Base-by-base conservation (phyloP, 768 basidiomycete species). In the Lactarius pseudohatsudake region DNA sequence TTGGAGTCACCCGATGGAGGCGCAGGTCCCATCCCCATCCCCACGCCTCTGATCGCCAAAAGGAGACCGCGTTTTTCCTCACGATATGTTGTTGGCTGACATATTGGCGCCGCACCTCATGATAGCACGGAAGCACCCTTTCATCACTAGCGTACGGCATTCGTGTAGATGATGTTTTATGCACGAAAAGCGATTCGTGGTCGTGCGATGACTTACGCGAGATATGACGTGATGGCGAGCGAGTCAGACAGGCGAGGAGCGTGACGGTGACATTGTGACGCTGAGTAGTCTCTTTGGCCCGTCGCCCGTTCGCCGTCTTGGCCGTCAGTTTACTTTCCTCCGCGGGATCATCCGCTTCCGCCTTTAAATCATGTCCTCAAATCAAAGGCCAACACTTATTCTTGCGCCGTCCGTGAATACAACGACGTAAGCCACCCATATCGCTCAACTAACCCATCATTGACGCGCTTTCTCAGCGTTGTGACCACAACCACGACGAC, bases 401-500 rank as follows among this genome's bases (percentile, higher is more conserved):
- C 84, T 94, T 45, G 87, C 88, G 72, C 92, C 92, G 45, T 91
- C 92, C 26, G 87, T 92, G 63, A 92, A 88, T 72, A 93, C 91
- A 4, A 94, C 91, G 41, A 92, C 86, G 92, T 93, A 79, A 57
- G 86, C 61, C 34, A 64, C 16, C 18, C 32, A 13, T 47, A 45
- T 40, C 41, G 18, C 15, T 18, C 30, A 47, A 4, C 16, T n/a
- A 30, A 40, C n/a, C 4, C 50, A 1, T 55, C 8, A 38, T 69
- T 69, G 60, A 69, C 60, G 50, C 62, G 45, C 57, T 38, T 53
- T 61, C 57, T 50, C 26, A 94, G 92, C 62, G 91, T 94, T 72
- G 89, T 92, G 72, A 94, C 92, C 58, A 94, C 90, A n/a, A 94
- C 93, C 1, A 92, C 91, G 0, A 94, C 93, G 2, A 94, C 92